Percentiles rank a stretch among this genome's conserved stretches.
These are phyloP conservation scores for Aaosphaeria arxii DNA, from an alignment of 2,329 filamentous ascomycete species.

Conservation along the genomic window DNA sequence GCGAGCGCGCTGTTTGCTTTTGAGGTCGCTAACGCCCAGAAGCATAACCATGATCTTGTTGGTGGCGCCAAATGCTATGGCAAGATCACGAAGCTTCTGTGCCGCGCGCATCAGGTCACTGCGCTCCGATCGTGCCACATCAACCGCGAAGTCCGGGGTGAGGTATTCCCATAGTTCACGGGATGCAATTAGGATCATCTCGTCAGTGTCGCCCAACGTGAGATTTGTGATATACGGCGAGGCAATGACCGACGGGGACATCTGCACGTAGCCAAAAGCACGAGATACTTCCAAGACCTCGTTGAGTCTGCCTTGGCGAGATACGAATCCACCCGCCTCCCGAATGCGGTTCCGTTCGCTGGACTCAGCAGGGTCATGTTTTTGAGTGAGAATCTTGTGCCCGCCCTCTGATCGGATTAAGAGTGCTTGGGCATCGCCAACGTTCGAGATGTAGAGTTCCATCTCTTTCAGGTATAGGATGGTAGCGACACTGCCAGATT, in stretches of 20 bases:
- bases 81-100: slow-evolving; percentile 89
- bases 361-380: slow-evolving; percentile 89
- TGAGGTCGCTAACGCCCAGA: slow-evolving; percentile 86
- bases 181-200: slow-evolving; percentile 89
- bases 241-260: slow-evolving; percentile 90
- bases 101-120: slow-evolving; percentile 91
- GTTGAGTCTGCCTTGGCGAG: slow-evolving; percentile 88
- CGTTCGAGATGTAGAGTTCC: slow-evolving; percentile 90
- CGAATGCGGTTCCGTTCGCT: slow-evolving; percentile 83
- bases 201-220: slow-evolving; percentile 80
- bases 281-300: slow-evolving; percentile 87
- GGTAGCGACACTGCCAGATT: slow-evolving; percentile 87
- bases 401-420: slow-evolving; percentile 86
- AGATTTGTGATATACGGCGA: slow-evolving; percentile 79
- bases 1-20: slow-evolving; percentile 75
- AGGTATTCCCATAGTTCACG: slow-evolving; percentile 95
- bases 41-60: slow-evolving; percentile 99
- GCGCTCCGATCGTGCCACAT: slow-evolving; percentile 83
- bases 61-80: slow-evolving; percentile 90
- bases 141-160: slow-evolving; percentile 83
- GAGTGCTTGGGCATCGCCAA: slow-evolving; percentile 94
- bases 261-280: slow-evolving; percentile 89
- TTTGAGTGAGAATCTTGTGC: slow-evolving; percentile 78
- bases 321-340: slow-evolving; percentile 93
- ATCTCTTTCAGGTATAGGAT: slow-evolving; percentile 86